Percentiles rank a stretch among this genome's conserved stretches.
Conservation (phyloP, 2,329 filamentous ascomycete species). For the Coniochaeta sp. region DNA sequence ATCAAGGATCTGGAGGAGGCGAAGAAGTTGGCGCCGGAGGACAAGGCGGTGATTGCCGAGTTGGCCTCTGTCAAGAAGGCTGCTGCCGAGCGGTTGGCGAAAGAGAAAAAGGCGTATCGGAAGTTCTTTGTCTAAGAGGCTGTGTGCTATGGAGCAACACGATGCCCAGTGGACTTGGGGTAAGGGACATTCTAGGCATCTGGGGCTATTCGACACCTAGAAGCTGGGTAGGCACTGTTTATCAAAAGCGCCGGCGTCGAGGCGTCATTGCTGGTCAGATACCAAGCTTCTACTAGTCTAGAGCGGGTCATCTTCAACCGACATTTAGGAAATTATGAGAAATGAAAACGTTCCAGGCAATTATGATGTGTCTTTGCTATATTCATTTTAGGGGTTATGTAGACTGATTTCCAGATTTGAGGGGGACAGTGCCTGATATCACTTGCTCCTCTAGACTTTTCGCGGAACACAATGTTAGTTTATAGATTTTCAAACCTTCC, state of each 20-base stretch:
- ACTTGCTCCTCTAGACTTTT: neutral
- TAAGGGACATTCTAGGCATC: neutral
- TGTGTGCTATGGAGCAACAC: no score
- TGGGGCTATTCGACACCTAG: neutral
- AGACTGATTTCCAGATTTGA: neutral
- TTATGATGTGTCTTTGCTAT: neutral
- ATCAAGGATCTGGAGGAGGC: conserved; percentile 70
- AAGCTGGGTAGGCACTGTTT: neutral
- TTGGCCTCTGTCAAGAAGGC: conserved; percentile 70
- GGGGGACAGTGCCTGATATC: neutral
- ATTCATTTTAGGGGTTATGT: neutral
- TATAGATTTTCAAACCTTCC: neutral
- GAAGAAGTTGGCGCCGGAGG: conserved; percentile 63
- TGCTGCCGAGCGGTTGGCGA: conserved; percentile 64
- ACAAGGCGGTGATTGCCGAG: conserved; percentile 69
- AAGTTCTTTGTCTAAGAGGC: conserved; percentile 78
- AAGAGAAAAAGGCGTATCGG: conserved; percentile 87
- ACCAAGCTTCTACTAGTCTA: neutral
- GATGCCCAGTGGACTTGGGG: no score
- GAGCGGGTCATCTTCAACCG: neutral
- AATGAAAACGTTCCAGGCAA: neutral
- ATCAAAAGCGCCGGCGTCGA: neutral
- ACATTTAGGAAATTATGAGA: neutral
- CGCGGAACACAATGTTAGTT: neutral
- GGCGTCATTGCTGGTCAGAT: neutral